Conservation (phyloP, 176 grass and related monocot genomes). For the Carex littledalei region DNA sequence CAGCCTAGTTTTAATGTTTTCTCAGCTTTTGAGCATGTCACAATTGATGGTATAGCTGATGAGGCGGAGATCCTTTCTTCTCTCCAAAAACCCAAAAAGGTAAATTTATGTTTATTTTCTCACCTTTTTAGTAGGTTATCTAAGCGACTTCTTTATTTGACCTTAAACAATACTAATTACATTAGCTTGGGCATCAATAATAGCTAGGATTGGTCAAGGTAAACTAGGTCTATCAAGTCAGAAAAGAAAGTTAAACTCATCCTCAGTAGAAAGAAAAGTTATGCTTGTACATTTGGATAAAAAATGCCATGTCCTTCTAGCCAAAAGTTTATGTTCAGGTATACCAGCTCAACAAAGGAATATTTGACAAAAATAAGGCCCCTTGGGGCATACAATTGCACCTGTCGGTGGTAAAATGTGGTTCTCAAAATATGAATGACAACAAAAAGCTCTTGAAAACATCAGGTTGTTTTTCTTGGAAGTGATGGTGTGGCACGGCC, state of each 20-base stretch:
- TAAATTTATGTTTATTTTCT: constrained; percentile 18
- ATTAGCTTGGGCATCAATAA: not conserved
- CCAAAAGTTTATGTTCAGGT: not conserved
- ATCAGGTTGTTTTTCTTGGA: constrained; percentile 73
- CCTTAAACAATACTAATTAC: not conserved
- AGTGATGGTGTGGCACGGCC: constrained; percentile 64
- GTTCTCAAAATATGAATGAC: constrained; percentile 1
- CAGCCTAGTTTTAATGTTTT: constrained; percentile 70
- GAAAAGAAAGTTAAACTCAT: not conserved
- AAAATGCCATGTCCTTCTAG: not conserved
- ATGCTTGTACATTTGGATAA: not conserved
- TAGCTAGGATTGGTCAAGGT: not conserved
- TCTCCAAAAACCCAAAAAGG: constrained; percentile 97
- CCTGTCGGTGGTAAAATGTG: not conserved
- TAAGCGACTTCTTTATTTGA: not conserved
- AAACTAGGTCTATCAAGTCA: not conserved
- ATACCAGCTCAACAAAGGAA: not conserved
- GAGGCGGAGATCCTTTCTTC: constrained; percentile 93
- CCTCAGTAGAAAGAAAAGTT: not conserved
- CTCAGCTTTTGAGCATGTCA: constrained; percentile 76
- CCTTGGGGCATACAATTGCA: not conserved
- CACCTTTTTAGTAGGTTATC: not conserved
- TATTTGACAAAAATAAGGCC: not conserved
- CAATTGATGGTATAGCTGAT: constrained; percentile 85
- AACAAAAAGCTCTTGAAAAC: constrained; percentile 20